Conservation (phyloP, 306 rosid genomes). For the Sophora flavescens region DNA sequence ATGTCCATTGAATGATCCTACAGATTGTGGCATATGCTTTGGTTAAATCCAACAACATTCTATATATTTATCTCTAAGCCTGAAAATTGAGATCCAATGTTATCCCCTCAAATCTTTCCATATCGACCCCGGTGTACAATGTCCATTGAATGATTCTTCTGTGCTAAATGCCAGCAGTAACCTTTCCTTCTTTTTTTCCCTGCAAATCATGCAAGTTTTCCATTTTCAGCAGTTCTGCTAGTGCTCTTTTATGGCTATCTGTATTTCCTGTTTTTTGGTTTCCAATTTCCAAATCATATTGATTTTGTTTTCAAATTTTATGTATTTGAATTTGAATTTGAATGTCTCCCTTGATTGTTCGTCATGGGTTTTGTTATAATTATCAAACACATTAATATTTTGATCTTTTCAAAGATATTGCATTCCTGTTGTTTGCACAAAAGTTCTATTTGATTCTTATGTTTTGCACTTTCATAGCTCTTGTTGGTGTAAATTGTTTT, state of each 20-base stretch:
- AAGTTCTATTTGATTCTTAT: slow-evolving; percentile 36
- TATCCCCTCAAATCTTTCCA: not conserved
- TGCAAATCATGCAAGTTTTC: not conserved
- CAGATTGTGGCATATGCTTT: not conserved
- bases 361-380: slow-evolving; percentile 15
- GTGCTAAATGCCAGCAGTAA: not conserved
- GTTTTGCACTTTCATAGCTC: slow-evolving; percentile 11
- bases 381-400: slow-evolving; percentile 15
- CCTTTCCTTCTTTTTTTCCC: not conserved
- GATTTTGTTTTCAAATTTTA: slow-evolving; percentile 17
- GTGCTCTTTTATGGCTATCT: not conserved
- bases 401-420: not conserved
- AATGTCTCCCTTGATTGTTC: slow-evolving; percentile 15
- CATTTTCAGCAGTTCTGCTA: not conserved
- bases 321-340: not conserved
- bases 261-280: not conserved
- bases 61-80: not conserved
- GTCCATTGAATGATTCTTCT: not conserved
- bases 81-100: not conserved
- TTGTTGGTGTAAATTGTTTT: not conserved
- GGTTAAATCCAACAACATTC: not conserved
- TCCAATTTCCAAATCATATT: slow-evolving; percentile 16
- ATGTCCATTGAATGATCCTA: no score
- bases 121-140: not conserved
- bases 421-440: slow-evolving; percentile 1